These are phyloP conservation scores for Dictyostelium brefeldianum DNA, from an alignment of 78 protist species.

Conservation along the genomic window DNA sequence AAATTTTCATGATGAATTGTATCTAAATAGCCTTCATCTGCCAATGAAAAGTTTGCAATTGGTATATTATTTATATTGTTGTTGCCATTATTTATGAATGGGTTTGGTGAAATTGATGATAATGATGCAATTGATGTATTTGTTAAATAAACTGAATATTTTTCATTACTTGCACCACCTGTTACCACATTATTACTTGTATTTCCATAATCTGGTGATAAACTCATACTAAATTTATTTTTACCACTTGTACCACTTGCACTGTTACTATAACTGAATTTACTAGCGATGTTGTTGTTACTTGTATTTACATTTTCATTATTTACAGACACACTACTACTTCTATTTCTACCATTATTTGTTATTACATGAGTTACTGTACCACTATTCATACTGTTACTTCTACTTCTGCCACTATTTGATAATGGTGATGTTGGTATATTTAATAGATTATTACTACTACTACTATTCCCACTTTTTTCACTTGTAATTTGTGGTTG, in stretches of 20 bases:
- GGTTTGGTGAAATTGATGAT: constrained; percentile 14
- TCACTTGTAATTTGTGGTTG: not conserved
- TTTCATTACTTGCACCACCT: not conserved
- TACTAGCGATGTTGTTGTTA: not conserved
- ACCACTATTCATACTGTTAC: constrained; percentile 30
- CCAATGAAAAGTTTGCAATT: not conserved
- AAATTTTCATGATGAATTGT: not conserved
- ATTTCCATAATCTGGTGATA: constrained; percentile 11
- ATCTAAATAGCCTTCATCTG: not conserved
- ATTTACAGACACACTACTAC: not conserved
- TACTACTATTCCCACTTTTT: not conserved
- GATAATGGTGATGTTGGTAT: not conserved
- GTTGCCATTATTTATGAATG: not conserved
- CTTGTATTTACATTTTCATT: not conserved
- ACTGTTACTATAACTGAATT: not conserved
- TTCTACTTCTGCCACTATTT: not conserved
- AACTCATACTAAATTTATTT: not conserved
- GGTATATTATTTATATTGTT: not conserved
- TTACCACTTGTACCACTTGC: not conserved
- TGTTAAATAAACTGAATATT: not conserved
- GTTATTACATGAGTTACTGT: not conserved
- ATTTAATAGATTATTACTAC: not conserved
- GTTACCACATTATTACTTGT: not conserved
- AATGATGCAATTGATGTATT: no score
- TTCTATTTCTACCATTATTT: not conserved